Conservation (phyloP, 148 eudicot species). For the Rhododendron ferrugineum region DNA sequence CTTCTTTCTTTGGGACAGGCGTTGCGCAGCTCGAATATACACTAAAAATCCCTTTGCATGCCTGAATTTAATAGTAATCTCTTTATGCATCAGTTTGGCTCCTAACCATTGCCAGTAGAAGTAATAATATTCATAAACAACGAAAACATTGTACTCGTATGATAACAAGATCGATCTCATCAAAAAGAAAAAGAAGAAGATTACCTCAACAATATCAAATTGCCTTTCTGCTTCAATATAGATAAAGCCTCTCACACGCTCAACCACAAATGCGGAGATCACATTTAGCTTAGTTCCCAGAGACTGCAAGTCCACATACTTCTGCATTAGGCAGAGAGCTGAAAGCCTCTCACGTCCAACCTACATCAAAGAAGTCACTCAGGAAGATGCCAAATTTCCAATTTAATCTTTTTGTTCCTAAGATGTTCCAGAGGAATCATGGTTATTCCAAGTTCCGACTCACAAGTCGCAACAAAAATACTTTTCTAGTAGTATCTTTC, state of each 20-base stretch:
- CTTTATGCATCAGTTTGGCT: neutral
- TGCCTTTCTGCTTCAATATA: slow-evolving; percentile 80
- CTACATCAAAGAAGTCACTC: slow-evolving; percentile 28
- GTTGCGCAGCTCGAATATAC: slow-evolving; percentile 52
- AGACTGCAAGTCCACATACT: slow-evolving; percentile 56
- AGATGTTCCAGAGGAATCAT: neutral
- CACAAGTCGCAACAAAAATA: neutral
- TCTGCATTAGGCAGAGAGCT: slow-evolving; percentile 85
- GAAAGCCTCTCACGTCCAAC: slow-evolving; percentile 90
- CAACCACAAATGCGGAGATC: slow-evolving; percentile 73
- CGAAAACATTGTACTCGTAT: neutral
- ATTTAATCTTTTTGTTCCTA: neutral
- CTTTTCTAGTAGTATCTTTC: neutral
- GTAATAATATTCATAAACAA: neutral
- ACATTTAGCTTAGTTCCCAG: slow-evolving; percentile 68
- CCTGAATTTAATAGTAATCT: slow-evolving; percentile 33
- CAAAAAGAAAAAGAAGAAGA: neutral
- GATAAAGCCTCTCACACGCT: slow-evolving; percentile 75
- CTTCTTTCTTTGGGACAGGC: slow-evolving; percentile 55
- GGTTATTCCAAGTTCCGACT: neutral
- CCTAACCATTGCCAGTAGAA: neutral
- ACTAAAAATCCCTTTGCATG: slow-evolving; percentile 71
- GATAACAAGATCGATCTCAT: neutral
- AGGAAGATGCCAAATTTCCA: neutral
- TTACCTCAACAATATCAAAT: slow-evolving; percentile 68